Percentiles rank a stretch among this genome's conserved stretches.
phyloP scores from a whole-genome alignment of 768 basidiomycete genomes.

The Chalciporus sphaerocephalus region DNA sequence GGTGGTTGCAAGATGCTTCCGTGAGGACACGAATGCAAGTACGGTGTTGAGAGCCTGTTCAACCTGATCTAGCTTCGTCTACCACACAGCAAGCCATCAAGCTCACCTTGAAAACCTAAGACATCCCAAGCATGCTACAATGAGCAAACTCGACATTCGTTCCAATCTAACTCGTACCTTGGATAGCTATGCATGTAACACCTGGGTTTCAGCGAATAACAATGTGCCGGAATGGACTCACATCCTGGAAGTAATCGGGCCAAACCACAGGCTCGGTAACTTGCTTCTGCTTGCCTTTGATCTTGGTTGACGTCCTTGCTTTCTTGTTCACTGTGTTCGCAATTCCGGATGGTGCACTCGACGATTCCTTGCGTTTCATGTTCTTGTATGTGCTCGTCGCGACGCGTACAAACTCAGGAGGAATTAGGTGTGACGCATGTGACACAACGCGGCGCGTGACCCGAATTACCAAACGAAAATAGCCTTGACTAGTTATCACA shows the following conservation, averaged over 20 bases:
- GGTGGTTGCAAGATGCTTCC: constrained; percentile 75
- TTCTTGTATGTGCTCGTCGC: background rate
- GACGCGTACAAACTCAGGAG: background rate
- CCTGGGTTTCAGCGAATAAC: background rate
- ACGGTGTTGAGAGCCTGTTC: constrained; percentile 82
- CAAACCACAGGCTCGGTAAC: constrained; percentile 31
- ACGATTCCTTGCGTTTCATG: constrained; percentile 15
- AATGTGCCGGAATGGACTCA: constrained; percentile 15
- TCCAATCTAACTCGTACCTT: constrained; percentile 41
- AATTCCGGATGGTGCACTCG: background rate
- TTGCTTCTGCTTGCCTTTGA: constrained; percentile 20
- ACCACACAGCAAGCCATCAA: background rate
- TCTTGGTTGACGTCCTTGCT: constrained; percentile 6
- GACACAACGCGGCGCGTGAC: constrained; percentile 26
- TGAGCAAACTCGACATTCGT: background rate
- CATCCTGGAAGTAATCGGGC: constrained; percentile 62
- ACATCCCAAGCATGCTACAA: background rate
- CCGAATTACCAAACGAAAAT: too few species aligned
- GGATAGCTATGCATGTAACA: constrained; percentile 41
- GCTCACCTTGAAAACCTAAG: constrained; percentile 44
- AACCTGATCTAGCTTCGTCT: background rate
- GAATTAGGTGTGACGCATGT: constrained; percentile 6
- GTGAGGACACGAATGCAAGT: constrained; percentile 78
- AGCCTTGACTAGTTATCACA: too few species aligned
- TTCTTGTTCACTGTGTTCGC: constrained; percentile 11